Evolutionary conservation across 805 yeast genomes (phyloP), one percentile per base, ranked within the genome.

Genomic region (Kockiozyma suomiensis): DNA sequence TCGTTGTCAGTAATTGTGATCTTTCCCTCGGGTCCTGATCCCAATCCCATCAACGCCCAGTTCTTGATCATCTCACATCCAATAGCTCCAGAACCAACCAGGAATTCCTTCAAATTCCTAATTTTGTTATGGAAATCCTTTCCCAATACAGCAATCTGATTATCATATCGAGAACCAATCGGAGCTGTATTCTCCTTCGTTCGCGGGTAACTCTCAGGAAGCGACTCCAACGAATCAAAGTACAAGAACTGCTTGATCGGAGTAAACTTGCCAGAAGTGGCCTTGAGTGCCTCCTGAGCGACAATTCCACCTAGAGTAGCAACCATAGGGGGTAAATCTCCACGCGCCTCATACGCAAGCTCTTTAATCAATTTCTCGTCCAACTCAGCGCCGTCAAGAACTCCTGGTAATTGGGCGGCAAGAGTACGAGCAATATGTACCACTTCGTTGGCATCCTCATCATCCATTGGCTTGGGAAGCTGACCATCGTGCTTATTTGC

Each of bases 41-140:
- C 98, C 54, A 94, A 78, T 47, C 99, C 99, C 83, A 92, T 81
- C 82, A 94, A 82, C 4, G 99, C 97, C 98, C 98, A 94, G 72
- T 90, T 92, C 76, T 94, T 94, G 70, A 94, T 80, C 92, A 94
- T 93, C 77, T 94, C 99, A 78, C 99, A 94, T 41, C 99, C 99
- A 78, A 94, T 94, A 19, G 99, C 99, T 73, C 99, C 99, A 1
- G 97, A 91, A 47, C 99, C 99, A 42, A 94, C 99, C 66, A 94
- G 79, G 74, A 94, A 93, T 2, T 92, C 90, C 70, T 84, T 87
- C 64, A 88, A 77, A 74, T 92, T 90, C 40, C 89, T 83, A 59
- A 94, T 76, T 46, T 77, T 78, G 70, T 87, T 84, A 72, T 90
- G 93, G 75, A 83, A 90, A 45, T 83, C 83, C 50, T 82, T 72